Evolutionary conservation across 345 rosid species (phyloP), one percentile per base, ranked within the genome.

Genomic region (Linum tenue): DNA sequence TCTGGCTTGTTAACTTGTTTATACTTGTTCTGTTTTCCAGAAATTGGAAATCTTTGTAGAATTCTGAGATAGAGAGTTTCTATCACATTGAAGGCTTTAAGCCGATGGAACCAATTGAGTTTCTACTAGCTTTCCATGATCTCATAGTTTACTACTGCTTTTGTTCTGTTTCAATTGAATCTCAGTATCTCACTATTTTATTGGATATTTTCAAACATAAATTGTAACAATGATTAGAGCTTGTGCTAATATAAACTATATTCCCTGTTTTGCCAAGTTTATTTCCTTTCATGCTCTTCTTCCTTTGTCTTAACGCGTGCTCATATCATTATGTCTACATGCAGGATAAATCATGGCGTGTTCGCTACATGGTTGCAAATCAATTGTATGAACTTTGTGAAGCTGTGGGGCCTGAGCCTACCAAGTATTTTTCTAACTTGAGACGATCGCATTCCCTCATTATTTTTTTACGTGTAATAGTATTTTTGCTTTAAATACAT

Each of bases 301-400:
- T 22, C 53, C 53, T 15, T 48, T 48, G 14, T 48, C 9, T 48
- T 48, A 15, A 48, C 14, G 53, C 12, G 15, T 48, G 14, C 14
- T 48, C 53, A 9, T 48, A 48, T 10, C 15, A 9, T 48, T 10
- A 48, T 48, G 53, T 48, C 15, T 43, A 48, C 70, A 56, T 64
- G 38, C 84, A 92, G 97, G 98, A 92, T 67, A 92, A 92, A 78
- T 92, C 97, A 48, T 92, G 97, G 98, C 97, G 98, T 72, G 97
- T 92, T 59, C 94, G 98, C 36, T 88, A 92, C 78, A 84, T 88
- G 91, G 97, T 92, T 65, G 98, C 98, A 64, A 92, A 92, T 80
- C 97, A 92, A 72, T 79, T 90, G 63, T 92, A 90, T 70, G 97
- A 92, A 79, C 90, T 92, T 60, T 92, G 98, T 67, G 98, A 92